phyloP scores from a whole-genome alignment of 306 rosid genomes.

The Lupinus albus region DNA sequence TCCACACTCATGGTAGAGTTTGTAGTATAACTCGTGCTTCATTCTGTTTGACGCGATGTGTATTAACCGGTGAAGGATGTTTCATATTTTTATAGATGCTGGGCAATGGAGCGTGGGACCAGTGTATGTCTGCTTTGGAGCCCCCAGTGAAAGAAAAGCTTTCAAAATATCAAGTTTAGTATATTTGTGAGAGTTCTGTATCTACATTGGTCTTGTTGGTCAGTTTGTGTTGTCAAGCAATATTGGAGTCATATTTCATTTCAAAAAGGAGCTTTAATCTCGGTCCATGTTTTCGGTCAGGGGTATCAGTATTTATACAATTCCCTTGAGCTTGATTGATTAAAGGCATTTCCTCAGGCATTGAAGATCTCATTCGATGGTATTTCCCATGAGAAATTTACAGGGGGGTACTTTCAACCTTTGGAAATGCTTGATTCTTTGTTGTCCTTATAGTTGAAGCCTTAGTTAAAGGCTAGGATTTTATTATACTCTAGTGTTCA shows the following conservation, averaged over 20 bases:
- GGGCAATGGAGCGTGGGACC: slow-evolving; percentile 96
- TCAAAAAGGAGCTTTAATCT: slow-evolving; percentile 40
- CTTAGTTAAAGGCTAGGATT: slow-evolving; percentile 50
- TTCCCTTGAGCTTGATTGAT: slow-evolving; percentile 59
- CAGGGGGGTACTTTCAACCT: slow-evolving; percentile 67
- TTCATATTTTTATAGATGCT: slow-evolving; percentile 70
- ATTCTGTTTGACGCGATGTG: slow-evolving; percentile 39
- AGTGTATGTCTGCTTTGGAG: slow-evolving; percentile 92
- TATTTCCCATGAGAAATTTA: slow-evolving; percentile 62
- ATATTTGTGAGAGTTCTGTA: slow-evolving; percentile 45
- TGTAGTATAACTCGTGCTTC: slow-evolving; percentile 21
- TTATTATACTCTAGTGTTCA: slow-evolving; percentile 45
- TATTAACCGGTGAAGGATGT: slow-evolving; percentile 36
- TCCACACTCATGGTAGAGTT: slow-evolving; percentile 12
- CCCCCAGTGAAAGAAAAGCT: slow-evolving; percentile 84
- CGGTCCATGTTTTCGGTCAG: slow-evolving; percentile 45
- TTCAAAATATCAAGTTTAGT: slow-evolving; percentile 83
- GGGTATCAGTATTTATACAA: slow-evolving; percentile 41
- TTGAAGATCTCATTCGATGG: slow-evolving; percentile 44
- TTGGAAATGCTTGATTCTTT: slow-evolving; percentile 59
- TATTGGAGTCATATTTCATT: slow-evolving; percentile 44
- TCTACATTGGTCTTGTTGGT: slow-evolving; percentile 49
- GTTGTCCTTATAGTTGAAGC: slow-evolving; percentile 50
- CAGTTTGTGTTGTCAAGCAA: slow-evolving; percentile 48
- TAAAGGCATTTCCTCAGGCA: slow-evolving; percentile 42